Evolutionary conservation across 495 filamentous ascomycete species (phyloP).

Genomic region (Penicillium pancosmium): DNA sequence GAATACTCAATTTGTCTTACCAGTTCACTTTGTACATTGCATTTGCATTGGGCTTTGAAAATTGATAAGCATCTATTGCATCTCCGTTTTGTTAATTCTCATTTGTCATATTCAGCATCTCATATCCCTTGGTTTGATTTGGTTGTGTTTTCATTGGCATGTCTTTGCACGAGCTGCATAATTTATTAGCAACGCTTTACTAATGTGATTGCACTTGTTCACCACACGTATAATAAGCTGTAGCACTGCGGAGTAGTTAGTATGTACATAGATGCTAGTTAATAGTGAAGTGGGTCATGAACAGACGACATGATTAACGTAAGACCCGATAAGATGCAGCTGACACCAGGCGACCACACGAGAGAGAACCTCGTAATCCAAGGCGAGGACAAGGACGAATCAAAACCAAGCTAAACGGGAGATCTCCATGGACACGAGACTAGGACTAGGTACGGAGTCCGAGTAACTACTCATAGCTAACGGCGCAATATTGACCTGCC

Average conservation of each 20-base stretch:
- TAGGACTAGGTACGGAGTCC: too few species aligned
- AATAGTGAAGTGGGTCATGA: too few species aligned
- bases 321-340: too few species aligned
- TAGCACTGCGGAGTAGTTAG: too few species aligned
- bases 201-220: background rate
- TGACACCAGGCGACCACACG: too few species aligned
- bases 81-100: background rate
- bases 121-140: background rate
- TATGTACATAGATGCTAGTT: too few species aligned
- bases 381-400: too few species aligned
- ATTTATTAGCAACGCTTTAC: background rate
- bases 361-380: too few species aligned
- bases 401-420: too few species aligned
- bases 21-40: slow-evolving; percentile 23
- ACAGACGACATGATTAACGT: background rate
- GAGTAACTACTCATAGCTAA: background rate
- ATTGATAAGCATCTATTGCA: background rate
- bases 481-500: background rate
- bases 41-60: slow-evolving; percentile 16
- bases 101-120: background rate
- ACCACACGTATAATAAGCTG: too few species aligned
- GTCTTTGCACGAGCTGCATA: background rate
- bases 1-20: slow-evolving; percentile 3
- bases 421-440: too few species aligned
- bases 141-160: background rate